phyloP scores from a whole-genome alignment of 2,329 filamentous ascomycete species.

The Scedosporium dehoogii region DNA sequence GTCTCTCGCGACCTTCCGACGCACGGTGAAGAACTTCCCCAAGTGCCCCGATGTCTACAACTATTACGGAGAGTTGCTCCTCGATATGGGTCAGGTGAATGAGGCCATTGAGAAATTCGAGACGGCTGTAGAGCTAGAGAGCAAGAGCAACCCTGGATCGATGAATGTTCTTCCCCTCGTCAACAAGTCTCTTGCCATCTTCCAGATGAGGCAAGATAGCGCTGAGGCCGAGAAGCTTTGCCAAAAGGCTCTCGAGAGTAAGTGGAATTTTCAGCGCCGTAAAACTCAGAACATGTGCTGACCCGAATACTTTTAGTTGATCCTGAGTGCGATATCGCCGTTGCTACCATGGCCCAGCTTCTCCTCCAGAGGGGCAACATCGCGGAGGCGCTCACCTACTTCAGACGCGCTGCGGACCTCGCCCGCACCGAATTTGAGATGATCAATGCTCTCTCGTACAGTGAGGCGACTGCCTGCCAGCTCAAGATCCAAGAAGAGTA shows the following conservation, averaged over 20 bases:
- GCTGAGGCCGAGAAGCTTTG: constrained; percentile 90
- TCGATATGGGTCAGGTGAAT: constrained; percentile 91
- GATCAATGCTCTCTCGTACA: constrained; percentile 91
- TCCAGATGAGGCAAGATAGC: constrained; percentile 98
- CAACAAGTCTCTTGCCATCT: constrained; percentile 94
- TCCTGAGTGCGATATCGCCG: constrained; percentile 96
- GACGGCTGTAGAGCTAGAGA: constrained; percentile 97
- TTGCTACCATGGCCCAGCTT: constrained; percentile 96
- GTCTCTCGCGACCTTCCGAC: constrained; percentile 95
- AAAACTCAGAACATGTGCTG: constrained; percentile 17
- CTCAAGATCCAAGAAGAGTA: constrained; percentile 86
- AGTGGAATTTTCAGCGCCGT: constrained; percentile 28
- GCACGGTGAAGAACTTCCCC: constrained; percentile 97
- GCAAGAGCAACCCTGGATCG: constrained; percentile 80
- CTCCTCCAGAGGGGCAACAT: constrained; percentile 97
- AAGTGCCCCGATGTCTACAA: constrained; percentile 97
- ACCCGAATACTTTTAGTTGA: constrained; percentile 59
- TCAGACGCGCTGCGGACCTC: constrained; percentile 90
- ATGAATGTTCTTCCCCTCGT: constrained; percentile 98
- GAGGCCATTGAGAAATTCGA: constrained; percentile 98
- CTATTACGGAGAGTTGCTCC: constrained; percentile 94
- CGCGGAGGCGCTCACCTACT: constrained; percentile 88
- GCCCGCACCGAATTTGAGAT: constrained; percentile 92
- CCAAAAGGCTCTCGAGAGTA: constrained; percentile 94
- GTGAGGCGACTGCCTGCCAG: constrained; percentile 92